Base-by-base conservation (phyloP, 495 filamentous ascomycete species). In the Talaromyces liani region DNA sequence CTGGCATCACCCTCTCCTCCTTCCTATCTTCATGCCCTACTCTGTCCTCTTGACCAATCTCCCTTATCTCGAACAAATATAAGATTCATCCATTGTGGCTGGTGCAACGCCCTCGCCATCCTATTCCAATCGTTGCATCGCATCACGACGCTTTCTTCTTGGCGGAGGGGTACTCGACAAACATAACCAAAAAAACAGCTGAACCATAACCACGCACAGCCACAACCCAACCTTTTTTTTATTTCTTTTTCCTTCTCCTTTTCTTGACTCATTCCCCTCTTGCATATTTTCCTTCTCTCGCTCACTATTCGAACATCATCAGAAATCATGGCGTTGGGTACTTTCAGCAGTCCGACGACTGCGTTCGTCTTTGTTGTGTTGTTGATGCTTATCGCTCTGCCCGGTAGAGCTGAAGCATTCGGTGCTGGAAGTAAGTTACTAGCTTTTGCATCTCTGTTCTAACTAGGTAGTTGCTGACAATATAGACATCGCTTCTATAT, bases 401-500 rank as follows among this genome's bases (percentile, higher is more conserved):
- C 71, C 25, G 63, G 73, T 6, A 72, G 75, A 58, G 77, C 72
- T 25, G 72, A 79, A 36, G 94, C 93, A 8, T 98, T 98, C 70
- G 94, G 94, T 58, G 94, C 94, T 27, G 94, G 94, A 29, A 98
- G 80, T 75, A 80, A 65, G 69, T 70, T 29, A 12, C 36, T 41
- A 18, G 27, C 18, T 53, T 39, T 14, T 53, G n/a, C 31, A 14
- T 61, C 6, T 25, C 14, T 34, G 33, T 25, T 29, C n/a, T 20
- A 47, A 47, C 31, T 14, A 22, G 51, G 31, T 24, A 27, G 27
- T 27, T 27, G 24, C 24, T 60, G 34, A 29, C 3, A 29, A 27
- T 54, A 10, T 51, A 79, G 77, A 97, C 70, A 96, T 97, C 65
- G 93, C 94, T 16, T 92, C 88, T 0, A 94, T 98, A 68, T 91